These are phyloP conservation scores for Syncephalis fuscata DNA, from an alignment of 371 early-diverging fungal genomes.

Conservation along the genomic window DNA sequence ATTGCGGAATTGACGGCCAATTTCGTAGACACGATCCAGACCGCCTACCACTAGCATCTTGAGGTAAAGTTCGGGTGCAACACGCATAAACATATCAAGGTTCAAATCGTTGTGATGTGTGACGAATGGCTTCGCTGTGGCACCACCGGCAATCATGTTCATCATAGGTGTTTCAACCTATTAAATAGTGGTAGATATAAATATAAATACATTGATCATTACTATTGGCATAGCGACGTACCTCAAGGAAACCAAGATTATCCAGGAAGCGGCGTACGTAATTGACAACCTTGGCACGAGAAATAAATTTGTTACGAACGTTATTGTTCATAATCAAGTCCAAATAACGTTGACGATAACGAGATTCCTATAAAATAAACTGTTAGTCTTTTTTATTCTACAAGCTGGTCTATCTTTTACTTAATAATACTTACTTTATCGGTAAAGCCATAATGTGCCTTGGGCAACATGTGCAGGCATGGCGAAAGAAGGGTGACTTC, in stretches of 20 bases:
- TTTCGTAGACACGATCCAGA: conserved; percentile 86
- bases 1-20: conserved; percentile 95
- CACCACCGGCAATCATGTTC: conserved; percentile 81
- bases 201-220: neutral
- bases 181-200: too few species aligned
- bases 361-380: conserved; percentile 2
- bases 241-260: conserved; percentile 73
- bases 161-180: conserved; percentile 93
- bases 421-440: conserved; percentile 37
- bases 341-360: conserved; percentile 90
- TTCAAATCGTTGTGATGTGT: conserved; percentile 71
- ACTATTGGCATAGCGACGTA: too few species aligned
- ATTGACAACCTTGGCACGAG: conserved; percentile 61
- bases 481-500: conserved; percentile 72
- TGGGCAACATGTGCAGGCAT: conserved; percentile 76
- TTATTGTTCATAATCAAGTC: conserved; percentile 94
- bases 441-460: conserved; percentile 28
- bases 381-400: conserved; percentile 7
- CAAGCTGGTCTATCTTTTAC: neutral
- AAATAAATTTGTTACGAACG: conserved; percentile 81
- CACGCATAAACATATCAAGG: conserved; percentile 70
- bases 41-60: conserved; percentile 95
- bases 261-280: conserved; percentile 68
- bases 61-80: conserved; percentile 91
- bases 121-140: conserved; percentile 87